Conservation (phyloP, 306 rosid genomes). For the Vicia sativa region DNA sequence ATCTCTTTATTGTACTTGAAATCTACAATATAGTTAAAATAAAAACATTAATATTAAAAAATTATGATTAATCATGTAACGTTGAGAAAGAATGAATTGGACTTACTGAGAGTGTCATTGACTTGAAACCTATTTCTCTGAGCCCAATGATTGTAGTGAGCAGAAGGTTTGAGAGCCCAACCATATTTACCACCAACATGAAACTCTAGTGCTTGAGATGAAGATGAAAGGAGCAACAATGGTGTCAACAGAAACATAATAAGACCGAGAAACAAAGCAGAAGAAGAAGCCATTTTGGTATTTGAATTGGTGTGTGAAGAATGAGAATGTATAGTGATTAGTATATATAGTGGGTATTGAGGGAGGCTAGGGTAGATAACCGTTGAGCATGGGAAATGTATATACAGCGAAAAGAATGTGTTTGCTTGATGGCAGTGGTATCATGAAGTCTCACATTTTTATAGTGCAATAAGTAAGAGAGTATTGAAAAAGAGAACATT, state of each 20-base stretch:
- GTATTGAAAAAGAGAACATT: no score
- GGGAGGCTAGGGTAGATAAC: constrained; percentile 28
- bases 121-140: constrained; percentile 61
- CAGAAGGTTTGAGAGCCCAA: constrained; percentile 65
- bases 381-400: constrained; percentile 47
- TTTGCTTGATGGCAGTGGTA: neutral
- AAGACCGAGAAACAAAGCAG: constrained; percentile 10
- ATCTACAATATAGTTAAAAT: constrained; percentile 40
- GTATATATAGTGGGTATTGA: constrained; percentile 24
- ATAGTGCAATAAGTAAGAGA: no score
- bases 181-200: constrained; percentile 71
- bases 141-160: constrained; percentile 61
- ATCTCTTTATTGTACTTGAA: constrained; percentile 63
- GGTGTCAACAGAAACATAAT: constrained; percentile 29
- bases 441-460: neutral
- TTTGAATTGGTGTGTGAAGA: neutral
- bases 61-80: neutral
- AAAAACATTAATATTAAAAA: neutral
- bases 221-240: constrained; percentile 18
- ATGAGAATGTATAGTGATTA: neutral
- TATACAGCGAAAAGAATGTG: neutral
- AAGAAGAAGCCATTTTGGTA: neutral
- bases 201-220: constrained; percentile 33
- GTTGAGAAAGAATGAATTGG: neutral
- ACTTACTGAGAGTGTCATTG: constrained; percentile 76